phyloP scores from a whole-genome alignment of 306 rosid genomes.

The Trifolium subterraneum region DNA sequence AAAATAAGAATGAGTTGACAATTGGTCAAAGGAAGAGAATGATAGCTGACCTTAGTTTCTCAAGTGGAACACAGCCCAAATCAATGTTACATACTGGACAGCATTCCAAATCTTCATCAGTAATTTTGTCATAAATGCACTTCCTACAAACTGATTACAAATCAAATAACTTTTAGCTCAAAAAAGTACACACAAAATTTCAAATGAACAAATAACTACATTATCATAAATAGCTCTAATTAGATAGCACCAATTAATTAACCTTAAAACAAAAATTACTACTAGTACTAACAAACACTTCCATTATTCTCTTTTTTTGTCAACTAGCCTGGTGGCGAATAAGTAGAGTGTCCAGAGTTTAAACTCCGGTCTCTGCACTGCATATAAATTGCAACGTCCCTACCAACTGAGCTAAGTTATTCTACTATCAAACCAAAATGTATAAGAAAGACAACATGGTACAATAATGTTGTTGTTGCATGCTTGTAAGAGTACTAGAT shows the following conservation, averaged over 20 bases:
- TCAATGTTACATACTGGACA: conserved; percentile 84
- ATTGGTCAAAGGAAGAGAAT: conserved; percentile 2
- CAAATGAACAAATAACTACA: background rate
- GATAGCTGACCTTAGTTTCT: conserved; percentile 74
- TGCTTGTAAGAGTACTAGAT: conserved; percentile 12
- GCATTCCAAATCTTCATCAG: conserved; percentile 79
- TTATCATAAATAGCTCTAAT: conserved; percentile 20
- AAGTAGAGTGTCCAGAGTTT: no score
- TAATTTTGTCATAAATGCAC: conserved; percentile 77
- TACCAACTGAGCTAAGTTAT: background rate
- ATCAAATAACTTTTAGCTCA: background rate
- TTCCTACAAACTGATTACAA: conserved; percentile 88
- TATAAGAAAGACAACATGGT: conserved; percentile 24
- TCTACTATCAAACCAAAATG: conserved; percentile 8
- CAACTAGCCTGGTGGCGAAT: no score
- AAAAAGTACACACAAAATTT: background rate
- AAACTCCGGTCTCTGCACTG: no score
- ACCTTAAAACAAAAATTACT: conserved; percentile 10
- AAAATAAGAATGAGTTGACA: conserved; percentile 31
- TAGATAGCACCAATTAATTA: background rate
- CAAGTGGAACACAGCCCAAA: conserved; percentile 81
- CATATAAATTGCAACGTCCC: no score
- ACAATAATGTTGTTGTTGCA: conserved; percentile 38
- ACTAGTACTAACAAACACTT: conserved; percentile 11
- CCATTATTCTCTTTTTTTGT: background rate